These are phyloP conservation scores for Tetrastigma voinierianum DNA, from an alignment of 164 flowering plant genomes.

Conservation along the genomic window DNA sequence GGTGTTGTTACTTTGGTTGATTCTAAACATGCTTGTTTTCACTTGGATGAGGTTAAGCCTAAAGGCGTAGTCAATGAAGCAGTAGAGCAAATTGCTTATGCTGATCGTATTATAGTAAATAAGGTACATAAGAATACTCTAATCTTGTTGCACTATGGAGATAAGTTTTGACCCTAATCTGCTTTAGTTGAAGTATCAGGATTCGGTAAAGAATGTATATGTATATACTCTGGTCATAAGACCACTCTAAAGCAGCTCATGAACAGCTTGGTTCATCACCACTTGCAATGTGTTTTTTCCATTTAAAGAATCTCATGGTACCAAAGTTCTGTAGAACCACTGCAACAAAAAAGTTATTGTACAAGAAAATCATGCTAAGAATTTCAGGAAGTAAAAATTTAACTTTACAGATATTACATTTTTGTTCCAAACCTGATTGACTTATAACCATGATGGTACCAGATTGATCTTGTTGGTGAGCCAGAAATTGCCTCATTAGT, in stretches of 20 bases:
- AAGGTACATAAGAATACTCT: constrained; percentile 48
- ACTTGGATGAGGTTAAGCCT: constrained; percentile 87
- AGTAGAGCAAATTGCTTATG: constrained; percentile 90
- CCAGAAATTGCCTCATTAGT: constrained; percentile 62
- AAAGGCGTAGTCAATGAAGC: constrained; percentile 97
- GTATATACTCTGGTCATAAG: too few relatives aligned
- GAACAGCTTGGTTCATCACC: too few relatives aligned
- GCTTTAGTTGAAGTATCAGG: not conserved
- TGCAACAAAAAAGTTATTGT: too few relatives aligned
- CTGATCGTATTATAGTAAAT: constrained; percentile 89
- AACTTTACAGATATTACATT: not conserved
- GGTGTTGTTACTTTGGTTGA: constrained; percentile 98
- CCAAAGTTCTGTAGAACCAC: not conserved
- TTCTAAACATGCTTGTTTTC: constrained; percentile 81
- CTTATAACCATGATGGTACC: constrained; percentile 12
- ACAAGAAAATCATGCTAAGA: not conserved
- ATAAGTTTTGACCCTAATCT: not conserved
- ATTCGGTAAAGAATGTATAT: not conserved
- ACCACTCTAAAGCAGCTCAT: too few relatives aligned
- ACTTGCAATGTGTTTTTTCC: not conserved
- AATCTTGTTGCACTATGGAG: not conserved
- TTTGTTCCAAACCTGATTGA: constrained; percentile 10
- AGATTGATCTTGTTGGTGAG: constrained; percentile 95
- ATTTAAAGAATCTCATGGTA: not conserved
- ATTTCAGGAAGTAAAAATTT: not conserved